Evolutionary conservation across 495 filamentous ascomycete species (phyloP), one percentile per base, ranked within the genome.

Genomic region (Penicillium atrosanguineum): DNA sequence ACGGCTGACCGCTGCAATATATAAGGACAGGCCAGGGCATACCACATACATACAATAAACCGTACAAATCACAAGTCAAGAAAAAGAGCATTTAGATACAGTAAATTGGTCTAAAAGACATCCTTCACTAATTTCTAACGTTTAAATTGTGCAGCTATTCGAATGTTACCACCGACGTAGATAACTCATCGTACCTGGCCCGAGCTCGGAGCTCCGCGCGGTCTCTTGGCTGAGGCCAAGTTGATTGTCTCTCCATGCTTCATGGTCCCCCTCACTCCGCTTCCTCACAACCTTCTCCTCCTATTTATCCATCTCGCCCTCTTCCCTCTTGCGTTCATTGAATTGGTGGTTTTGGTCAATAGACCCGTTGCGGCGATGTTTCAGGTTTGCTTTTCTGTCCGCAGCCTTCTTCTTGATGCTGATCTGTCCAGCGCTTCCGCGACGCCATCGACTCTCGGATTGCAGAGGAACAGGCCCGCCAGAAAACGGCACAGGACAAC

Each of bases 391-490:
- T 41, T 25, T 1, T 34, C 4, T 14, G 11, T 14, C 31, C 31
- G 9, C 9, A 34, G 31, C 31, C 31, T 34, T 14, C 1, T 5
- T 34, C 31, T 34, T 14, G 8, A 29, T 20, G 20, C 19, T 8
- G 19, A 26, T 12, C 26, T 34, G 38, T 52, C 39, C 66, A 96
- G 90, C 86, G 90, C 72, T 69, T 96, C 61, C 91, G 90, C 76
- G 87, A 87, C 55, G 87, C 88, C 46, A 88, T 95, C 62, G 90
- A 96, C 65, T 83, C 83, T 57, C 83, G 85, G 59, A 91, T 96
- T 56, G 87, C 90, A 58, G 89, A 96, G 73, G 91, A 96, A 77
- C 89, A 94, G 71, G 87, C 89, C 49, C 84, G 89, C 44, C 85
- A 89, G 61, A 79, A 78, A 60, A 70, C 84, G 41, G 64, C 74